Evolutionary conservation across 1,284 basidiomycete genomes (phyloP), one percentile per base, ranked within the genome.

Genomic region (Malassezia arunalokei): DNA sequence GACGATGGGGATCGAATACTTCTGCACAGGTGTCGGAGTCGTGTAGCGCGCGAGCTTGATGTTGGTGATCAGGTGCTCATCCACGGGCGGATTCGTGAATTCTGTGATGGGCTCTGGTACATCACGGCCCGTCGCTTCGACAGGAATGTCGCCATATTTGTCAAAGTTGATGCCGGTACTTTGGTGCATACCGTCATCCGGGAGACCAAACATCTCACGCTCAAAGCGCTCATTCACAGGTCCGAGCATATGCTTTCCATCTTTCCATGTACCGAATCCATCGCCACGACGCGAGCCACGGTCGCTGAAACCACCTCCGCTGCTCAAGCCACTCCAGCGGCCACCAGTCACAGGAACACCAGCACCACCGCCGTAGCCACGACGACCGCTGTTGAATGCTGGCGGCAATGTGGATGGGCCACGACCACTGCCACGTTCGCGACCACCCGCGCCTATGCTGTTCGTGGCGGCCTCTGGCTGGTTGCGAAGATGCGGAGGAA

Each of bases 131-230:
- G 90, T 95, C 40, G 90, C 92, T 78, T 98, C 94, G 65, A 99
- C 91, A 60, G 94, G 94, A 71, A 98, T 98, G 76, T 98, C 92
- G 75, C 94, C 91, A 75, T 98, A 99, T 77, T 94, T 94, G 79
- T 98, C 94, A 73, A 99, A 99, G 79, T 99, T 99, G 79, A 99
- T 96, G 63, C 94, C 94, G 45, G 91, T 94, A 68, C 88, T 83
- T 74, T 91, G 85, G 60, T 77, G 75, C 42, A 67, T 63, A 44
- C 60, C 62, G 74, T 96, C 94, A 51, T 82, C 79, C 39, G 80
- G 79, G 60, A 94, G 89, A 49, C 94, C 94, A 71, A 85, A 99
- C 40, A 99, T 84, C 73, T 98, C 91, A 76, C 87, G 90, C 78
- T 99, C 91, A 60, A 89, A 79, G 66, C 88, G 83, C 70, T 79